Base-by-base conservation (phyloP, 169 alveolate species). In the Babesia bigemina region DNA sequence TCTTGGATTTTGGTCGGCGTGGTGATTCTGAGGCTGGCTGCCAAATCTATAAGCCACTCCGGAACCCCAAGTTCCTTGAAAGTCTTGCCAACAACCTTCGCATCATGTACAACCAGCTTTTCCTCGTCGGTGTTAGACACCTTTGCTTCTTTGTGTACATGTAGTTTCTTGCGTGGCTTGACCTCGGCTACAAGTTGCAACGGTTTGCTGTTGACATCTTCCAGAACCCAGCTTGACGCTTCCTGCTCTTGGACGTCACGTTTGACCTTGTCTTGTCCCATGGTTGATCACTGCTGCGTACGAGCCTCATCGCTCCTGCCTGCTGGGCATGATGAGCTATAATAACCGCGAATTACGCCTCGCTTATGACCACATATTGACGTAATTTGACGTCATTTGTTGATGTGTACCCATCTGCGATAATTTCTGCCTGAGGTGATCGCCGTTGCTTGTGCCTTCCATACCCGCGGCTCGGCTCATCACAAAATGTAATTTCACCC, bases 1-100 rank as follows among this genome's bases (percentile, higher is more conserved):
- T 84, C 75, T 86, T 97, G 97, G 44, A 97, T 96, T 65, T 85
- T 85, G 26, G 70, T 61, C 0, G 70, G 70, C 24, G 70, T 21
- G 24, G 50, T 33, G 42, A 92, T 92, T 50, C 86, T 88, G 9
- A 92, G 79, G n/a, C 81, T 42, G 14, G 59, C 56, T 47, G 91
- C 84, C 26, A 89, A 63, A 33, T 89, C 89, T 33, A 89, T 77
- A 22, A 89, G 49, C 93, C 93, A 89, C 19, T 78, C 79, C 39
- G 90, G 92, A 8, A 88, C 90, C 1, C 93, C 93, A n/a, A 88
- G 69, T 0, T 62, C 75, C 85, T 84, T 85, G 60, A 87, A 87
- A 2, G 91, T 52, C 70, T 66, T 60, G 14, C 65, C 75, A 13
- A 52, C 55, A 10, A 67, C 57, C 26, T 22, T n/a, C 28, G 33